phyloP scores from a whole-genome alignment of 1,139 yeast species.

The Pichia kudriavzevii region DNA sequence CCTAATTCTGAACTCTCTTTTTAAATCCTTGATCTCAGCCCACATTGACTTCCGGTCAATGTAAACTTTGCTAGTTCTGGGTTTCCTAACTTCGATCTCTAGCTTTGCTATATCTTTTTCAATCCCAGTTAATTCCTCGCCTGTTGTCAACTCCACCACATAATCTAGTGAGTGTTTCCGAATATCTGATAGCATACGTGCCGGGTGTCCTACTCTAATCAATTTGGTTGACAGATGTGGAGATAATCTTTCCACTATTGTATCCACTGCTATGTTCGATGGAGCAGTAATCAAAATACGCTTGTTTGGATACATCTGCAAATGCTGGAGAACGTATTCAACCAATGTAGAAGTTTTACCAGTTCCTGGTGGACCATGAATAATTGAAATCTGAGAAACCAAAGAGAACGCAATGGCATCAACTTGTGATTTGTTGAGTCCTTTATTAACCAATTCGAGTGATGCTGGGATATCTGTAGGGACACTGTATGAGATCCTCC shows the following conservation, averaged over 20 bases:
- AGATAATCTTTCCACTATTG: slow-evolving; percentile 74
- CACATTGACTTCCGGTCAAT: slow-evolving; percentile 61
- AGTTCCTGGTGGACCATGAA: slow-evolving; percentile 78
- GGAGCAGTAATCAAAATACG: slow-evolving; percentile 90
- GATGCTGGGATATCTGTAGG: slow-evolving; percentile 8
- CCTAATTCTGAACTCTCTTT: slow-evolving; percentile 60
- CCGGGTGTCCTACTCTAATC: slow-evolving; percentile 89
- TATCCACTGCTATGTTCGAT: slow-evolving; percentile 91
- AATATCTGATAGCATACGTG: slow-evolving; percentile 60
- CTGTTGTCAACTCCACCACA: slow-evolving; percentile 51
- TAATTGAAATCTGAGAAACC: slow-evolving; percentile 42
- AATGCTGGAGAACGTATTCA: slow-evolving; percentile 74
- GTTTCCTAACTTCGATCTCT: slow-evolving; percentile 53
- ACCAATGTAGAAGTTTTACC: slow-evolving; percentile 81
- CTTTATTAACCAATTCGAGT: slow-evolving; percentile 38
- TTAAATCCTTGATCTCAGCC: slow-evolving; percentile 57
- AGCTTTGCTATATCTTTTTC: slow-evolving; percentile 54
- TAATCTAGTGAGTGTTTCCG: slow-evolving; percentile 72
- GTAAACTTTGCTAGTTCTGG: slow-evolving; percentile 40
- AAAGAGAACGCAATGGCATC: slow-evolving; percentile 47
- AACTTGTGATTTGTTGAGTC: slow-evolving; percentile 67
- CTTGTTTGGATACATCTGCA: slow-evolving; percentile 35
- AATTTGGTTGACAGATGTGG: slow-evolving; percentile 35
- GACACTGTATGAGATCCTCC: slow-evolving; percentile 32
- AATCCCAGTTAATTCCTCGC: slow-evolving; percentile 52